Evolutionary conservation across 805 yeast species (phyloP).

Genomic region (Metschnikowia arizonensis): DNA sequence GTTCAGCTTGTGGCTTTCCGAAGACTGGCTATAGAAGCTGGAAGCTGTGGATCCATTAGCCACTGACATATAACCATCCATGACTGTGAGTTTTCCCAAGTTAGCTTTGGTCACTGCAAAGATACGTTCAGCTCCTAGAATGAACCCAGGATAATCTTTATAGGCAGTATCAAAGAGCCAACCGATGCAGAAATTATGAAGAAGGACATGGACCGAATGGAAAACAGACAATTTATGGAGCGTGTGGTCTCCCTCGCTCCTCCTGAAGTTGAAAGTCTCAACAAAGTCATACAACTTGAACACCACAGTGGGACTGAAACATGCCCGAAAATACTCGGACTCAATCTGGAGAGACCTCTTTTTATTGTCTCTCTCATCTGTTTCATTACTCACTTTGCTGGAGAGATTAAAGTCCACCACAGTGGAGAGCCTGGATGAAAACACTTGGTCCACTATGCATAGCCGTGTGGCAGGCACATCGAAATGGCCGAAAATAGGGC

Average conservation of each 20-base stretch:
- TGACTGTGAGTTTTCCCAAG: slow-evolving; percentile 63
- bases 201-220: slow-evolving; percentile 50
- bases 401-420: slow-evolving; percentile 43
- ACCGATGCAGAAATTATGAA: slow-evolving; percentile 68
- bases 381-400: slow-evolving; percentile 40
- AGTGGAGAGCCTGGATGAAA: slow-evolving; percentile 39
- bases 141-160: slow-evolving; percentile 62
- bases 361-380: slow-evolving; percentile 14
- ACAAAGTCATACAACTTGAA: slow-evolving; percentile 34
- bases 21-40: slow-evolving; percentile 43
- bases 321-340: slow-evolving; percentile 55
- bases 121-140: slow-evolving; percentile 70
- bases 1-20: slow-evolving; percentile 48
- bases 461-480: slow-evolving; percentile 40
- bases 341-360: slow-evolving; percentile 51
- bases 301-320: slow-evolving; percentile 50
- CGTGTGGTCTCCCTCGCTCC: too few species aligned
- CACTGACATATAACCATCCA: slow-evolving; percentile 66
- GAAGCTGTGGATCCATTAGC: slow-evolving; percentile 58
- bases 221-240: too few species aligned
- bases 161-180: slow-evolving; percentile 60
- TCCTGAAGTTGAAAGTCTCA: slow-evolving; percentile 26
- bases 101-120: slow-evolving; percentile 59
- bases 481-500: slow-evolving; percentile 37
- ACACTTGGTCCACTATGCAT: slow-evolving; percentile 37